These are phyloP conservation scores for Patellaria atrata DNA, from an alignment of 495 filamentous ascomycete species.

Conservation along the genomic window DNA sequence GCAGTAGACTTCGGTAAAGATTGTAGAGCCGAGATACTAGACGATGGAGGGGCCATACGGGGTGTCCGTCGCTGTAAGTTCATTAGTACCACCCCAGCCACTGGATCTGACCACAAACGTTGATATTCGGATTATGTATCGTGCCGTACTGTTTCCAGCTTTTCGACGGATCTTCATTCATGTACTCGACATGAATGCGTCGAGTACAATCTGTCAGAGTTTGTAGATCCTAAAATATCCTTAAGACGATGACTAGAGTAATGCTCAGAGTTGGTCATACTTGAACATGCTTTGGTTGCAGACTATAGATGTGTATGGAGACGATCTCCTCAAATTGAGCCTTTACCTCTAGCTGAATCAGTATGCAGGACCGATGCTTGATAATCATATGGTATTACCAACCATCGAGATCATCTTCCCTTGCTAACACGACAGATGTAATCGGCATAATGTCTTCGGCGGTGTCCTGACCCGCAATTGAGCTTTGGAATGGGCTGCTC, in stretches of 20 bases:
- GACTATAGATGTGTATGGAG: constrained; percentile 76
- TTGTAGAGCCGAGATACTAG: neutral
- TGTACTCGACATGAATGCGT: constrained; percentile 47
- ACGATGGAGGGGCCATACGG: constrained; percentile 7
- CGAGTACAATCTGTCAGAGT: constrained; percentile 30
- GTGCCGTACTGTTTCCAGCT: constrained; percentile 48
- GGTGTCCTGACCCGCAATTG: constrained; percentile 38
- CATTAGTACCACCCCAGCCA: constrained; percentile 1
- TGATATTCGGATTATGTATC: constrained; percentile 51
- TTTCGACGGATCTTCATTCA: constrained; percentile 48
- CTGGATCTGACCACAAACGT: constrained; percentile 26
- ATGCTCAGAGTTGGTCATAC: too few relatives aligned
- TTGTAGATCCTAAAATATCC: constrained; percentile 10
- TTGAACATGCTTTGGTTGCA: constrained; percentile 55
- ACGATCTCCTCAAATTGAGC: constrained; percentile 51
- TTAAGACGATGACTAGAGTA: constrained; percentile 17
- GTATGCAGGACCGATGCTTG: too few relatives aligned
- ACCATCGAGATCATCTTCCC: constrained; percentile 73
- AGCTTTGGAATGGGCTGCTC: constrained; percentile 51
- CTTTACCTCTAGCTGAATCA: constrained; percentile 41
- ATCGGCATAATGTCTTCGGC: constrained; percentile 28
- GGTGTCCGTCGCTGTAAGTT: constrained; percentile 35
- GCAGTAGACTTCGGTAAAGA: neutral
- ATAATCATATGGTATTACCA: too few relatives aligned
- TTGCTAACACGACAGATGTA: constrained; percentile 52